These are phyloP conservation scores for Vanderwaltozyma tropicalis DNA, from an alignment of 805 yeast species.

Conservation along the genomic window DNA sequence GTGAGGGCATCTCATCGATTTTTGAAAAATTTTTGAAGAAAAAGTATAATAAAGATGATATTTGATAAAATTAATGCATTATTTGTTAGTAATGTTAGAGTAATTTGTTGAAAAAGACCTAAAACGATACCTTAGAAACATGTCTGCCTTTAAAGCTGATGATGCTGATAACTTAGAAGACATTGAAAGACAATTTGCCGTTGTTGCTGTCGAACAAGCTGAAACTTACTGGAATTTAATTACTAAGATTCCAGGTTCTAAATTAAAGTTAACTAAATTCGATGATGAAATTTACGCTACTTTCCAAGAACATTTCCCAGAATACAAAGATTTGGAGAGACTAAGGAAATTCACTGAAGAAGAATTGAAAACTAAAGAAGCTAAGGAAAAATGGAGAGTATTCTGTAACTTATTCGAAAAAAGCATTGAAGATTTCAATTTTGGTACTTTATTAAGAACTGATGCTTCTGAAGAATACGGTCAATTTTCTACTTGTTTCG, in stretches of 20 bases:
- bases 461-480: constrained; percentile 63
- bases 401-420: constrained; percentile 77
- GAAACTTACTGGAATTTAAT: constrained; percentile 86
- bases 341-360: constrained; percentile 58
- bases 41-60: no score
- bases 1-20: no score
- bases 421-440: constrained; percentile 78
- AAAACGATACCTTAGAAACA: background rate
- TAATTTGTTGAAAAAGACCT: background rate
- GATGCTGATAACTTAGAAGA: constrained; percentile 90
- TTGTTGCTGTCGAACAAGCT: constrained; percentile 91
- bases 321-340: constrained; percentile 51
- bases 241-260: constrained; percentile 66
- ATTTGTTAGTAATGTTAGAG: no score
- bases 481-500: constrained; percentile 78
- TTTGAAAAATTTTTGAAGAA: no score
- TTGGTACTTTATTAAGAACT: constrained; percentile 86
- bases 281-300: constrained; percentile 61
- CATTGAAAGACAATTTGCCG: constrained; percentile 96
- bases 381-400: constrained; percentile 85
- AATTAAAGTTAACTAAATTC: constrained; percentile 56
- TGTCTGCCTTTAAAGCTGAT: constrained; percentile 60
- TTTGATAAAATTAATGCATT: no score
- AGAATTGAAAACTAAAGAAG: constrained; percentile 66
- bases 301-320: constrained; percentile 74